A percentile compares a stretch with the other conserved stretches of the same genome.
Conservation (phyloP, 169 alveolate genomes). For the Eimeria maxima region DNA sequence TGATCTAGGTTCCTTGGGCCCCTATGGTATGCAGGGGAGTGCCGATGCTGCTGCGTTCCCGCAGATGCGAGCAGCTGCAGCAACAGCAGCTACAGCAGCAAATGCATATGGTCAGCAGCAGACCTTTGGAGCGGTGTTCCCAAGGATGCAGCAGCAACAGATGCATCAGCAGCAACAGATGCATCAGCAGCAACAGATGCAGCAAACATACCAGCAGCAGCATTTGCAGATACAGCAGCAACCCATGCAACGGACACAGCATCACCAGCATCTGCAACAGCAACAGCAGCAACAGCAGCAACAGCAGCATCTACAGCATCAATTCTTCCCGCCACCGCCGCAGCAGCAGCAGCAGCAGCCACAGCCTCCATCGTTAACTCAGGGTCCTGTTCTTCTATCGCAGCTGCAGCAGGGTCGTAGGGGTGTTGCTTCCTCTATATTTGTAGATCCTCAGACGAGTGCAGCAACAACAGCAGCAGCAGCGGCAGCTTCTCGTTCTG, state of each 20-base stretch:
- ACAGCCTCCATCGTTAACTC: neutral
- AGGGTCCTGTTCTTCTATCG: constrained; percentile 10
- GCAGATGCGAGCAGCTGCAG: neutral
- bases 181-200: neutral
- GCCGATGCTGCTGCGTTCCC: too few species aligned
- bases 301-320: neutral
- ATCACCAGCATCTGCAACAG: neutral
- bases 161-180: neutral
- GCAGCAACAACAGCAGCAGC: neutral
- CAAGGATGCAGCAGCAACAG: too few species aligned
- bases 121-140: neutral
- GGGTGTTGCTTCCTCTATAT: constrained; percentile 27
- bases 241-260: neutral
- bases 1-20: too few species aligned
- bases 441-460: neutral
- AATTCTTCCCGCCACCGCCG: neutral
- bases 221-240: neutral
- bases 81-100: neutral
- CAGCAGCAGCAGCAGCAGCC: neutral
- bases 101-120: neutral
- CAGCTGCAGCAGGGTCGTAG: neutral
- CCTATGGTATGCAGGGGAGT: too few species aligned
- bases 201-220: neutral
- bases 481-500: too few species aligned
- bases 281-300: neutral